phyloP scores from a whole-genome alignment of 108 stramenopile genomes.

The Cyclotella choctawhatcheeana region DNA sequence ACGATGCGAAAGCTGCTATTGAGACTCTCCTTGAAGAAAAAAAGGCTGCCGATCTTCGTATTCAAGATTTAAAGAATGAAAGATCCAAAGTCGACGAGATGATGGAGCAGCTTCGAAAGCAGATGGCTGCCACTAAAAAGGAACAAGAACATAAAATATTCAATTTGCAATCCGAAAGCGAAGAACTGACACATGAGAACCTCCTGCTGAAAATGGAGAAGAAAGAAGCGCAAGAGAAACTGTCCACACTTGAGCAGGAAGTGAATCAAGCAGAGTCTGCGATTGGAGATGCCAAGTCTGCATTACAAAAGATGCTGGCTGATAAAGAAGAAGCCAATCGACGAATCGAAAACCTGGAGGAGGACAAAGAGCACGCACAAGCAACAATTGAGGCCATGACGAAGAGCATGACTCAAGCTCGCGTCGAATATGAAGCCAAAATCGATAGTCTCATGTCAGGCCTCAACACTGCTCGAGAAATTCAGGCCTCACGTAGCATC shows the following conservation, averaged over 20 bases:
- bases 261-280: constrained; percentile 45
- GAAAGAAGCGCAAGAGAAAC: constrained; percentile 45
- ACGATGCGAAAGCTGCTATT: constrained; percentile 53
- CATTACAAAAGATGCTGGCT: constrained; percentile 31
- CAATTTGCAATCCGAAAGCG: constrained; percentile 34
- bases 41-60: constrained; percentile 42
- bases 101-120: constrained; percentile 40
- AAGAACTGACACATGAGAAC: constrained; percentile 37
- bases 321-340: constrained; percentile 49
- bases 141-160: constrained; percentile 40
- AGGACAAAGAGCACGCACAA: constrained; percentile 43
- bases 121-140: constrained; percentile 38
- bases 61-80: constrained; percentile 41
- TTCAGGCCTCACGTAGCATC: constrained; percentile 46
- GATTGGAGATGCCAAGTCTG: constrained; percentile 48
- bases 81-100: constrained; percentile 33
- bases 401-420: constrained; percentile 39
- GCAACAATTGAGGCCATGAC: constrained; percentile 55
- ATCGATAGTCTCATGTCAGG: constrained; percentile 53
- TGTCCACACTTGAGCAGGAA: constrained; percentile 39
- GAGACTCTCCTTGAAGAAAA: constrained; percentile 47
- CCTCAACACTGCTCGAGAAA: constrained; percentile 42
- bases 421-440: constrained; percentile 50
- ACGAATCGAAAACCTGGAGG: constrained; percentile 45
- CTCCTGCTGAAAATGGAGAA: constrained; percentile 51